Base-by-base conservation (phyloP, 495 filamentous ascomycete genomes). In the Monascus purpureus region DNA sequence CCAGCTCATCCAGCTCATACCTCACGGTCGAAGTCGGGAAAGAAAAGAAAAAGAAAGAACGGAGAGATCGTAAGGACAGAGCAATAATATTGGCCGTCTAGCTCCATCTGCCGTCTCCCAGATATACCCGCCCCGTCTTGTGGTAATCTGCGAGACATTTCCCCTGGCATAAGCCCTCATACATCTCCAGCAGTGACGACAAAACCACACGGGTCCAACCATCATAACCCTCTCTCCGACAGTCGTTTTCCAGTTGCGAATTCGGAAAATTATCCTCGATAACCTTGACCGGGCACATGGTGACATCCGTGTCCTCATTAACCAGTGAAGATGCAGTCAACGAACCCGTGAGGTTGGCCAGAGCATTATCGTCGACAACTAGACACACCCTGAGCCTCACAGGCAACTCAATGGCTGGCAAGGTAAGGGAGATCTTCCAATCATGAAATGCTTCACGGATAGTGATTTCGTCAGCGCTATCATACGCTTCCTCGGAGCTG, bases 251-350 rank as follows among this genome's bases (percentile, higher is more conserved):
- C 12, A 41, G 39, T 12, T 37, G 29, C 13, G 32, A 28, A 35
- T 52, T 50, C 3, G 50, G 53, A 15, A 48, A 57, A 34, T 53
- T 57, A 20, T 57, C 48, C 35, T 57, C 53, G 15, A 56, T 28
- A n/a, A 52, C 33, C 23, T 49, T 53, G 1, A 56, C 41, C 33
- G 41, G 50, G 29, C 45, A 47, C 18, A 28, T 16, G 3, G 24
- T 31, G 11, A 43, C 13, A 29, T 44, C 35, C 6, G 35, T 15
- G 24, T 33, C 32, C 11, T 34, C 32, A 8, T 32, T 38, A 4
- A 9, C 17, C 32, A 29, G 28, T 4, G 27, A 24, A 13, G 37
- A 36, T n/a, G 13, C 8, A 25, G 44, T 34, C 15, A 42, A 16
- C 17, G 39, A 17, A 12, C 17, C 17, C 28, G 28, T 35, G 12